Evolutionary conservation across 2,329 filamentous ascomycete genomes (phyloP).

Genomic region (Stromatinia cepivora): DNA sequence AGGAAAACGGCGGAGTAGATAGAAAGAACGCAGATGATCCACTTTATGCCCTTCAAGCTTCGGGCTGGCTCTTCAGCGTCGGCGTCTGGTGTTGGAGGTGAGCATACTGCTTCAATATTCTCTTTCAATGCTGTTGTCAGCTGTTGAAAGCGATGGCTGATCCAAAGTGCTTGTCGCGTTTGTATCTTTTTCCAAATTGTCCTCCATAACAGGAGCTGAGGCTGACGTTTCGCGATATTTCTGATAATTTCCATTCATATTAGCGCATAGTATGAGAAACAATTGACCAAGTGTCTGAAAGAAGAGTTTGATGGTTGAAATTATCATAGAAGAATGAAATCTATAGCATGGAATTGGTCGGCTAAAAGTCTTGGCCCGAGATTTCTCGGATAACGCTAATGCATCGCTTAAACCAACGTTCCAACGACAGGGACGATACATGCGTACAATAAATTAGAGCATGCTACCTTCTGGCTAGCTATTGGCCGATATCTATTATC

Average conservation of each 20-base stretch:
- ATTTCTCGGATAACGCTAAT: not conserved
- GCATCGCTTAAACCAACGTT: not conserved
- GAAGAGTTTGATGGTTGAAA: not conserved
- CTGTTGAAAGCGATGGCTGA: not conserved
- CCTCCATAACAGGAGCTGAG: not conserved
- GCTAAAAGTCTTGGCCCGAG: not conserved
- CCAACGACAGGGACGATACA: not conserved
- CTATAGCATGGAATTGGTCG: not conserved
- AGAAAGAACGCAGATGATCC: not conserved
- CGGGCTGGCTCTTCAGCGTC: not conserved
- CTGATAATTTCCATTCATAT: not conserved
- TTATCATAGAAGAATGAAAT: not conserved
- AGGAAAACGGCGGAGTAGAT: constrained; percentile 2
- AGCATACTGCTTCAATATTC: not conserved
- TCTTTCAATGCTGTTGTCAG: not conserved
- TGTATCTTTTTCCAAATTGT: not conserved
- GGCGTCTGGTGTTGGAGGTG: too few species aligned
- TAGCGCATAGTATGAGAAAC: not conserved
- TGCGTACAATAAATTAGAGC: not conserved
- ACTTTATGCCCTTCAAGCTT: not conserved
- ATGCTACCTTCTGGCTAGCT: not conserved
- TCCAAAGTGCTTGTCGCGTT: not conserved
- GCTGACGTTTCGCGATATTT: not conserved
- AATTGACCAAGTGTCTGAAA: not conserved
- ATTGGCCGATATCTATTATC: not conserved